Evolutionary conservation across 257 asterid genomes (phyloP), one percentile per base, ranked within the genome.

Genomic region (Thymus mandschuricus): DNA sequence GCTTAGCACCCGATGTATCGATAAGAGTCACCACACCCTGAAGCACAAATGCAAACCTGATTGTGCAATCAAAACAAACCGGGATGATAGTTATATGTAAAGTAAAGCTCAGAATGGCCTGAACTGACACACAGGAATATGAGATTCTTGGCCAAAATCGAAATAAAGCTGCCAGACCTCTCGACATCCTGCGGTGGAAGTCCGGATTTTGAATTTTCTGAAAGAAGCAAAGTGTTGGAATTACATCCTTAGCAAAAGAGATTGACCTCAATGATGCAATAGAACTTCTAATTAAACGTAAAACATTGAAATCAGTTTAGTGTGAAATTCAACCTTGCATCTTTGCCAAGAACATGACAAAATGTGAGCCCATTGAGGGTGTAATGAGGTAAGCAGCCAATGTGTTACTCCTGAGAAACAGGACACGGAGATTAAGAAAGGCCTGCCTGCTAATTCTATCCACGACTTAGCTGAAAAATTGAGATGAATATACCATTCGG

Each of bases 341-440:
- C 82, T 94, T 94, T 62, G 95, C 98, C 86, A 91, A 83, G 88
- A 84, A 94, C 99, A 94, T 89, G 68, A 81, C 96, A 64, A 94
- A 94, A 79, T 94, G 97, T 4, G 99, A 81, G 30, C 98, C 98
- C 65, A 87, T 88, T 35, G 92, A 82, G 3, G 99, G 99, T 54
- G 99, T 80, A 35, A 91, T 79, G 69, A 91, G 90, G 82, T 84
- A 88, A 60, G 98, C 98, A 50, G 82, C 98, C 62, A 86, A 59
- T 5, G 99, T 84, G 74, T 94, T 86, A 29, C 73, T 78, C 98
- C 96, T 94, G 81, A 30, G 45, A 71, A 56, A 71, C 66, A 63
- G 66, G 44, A 75, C 30, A 60, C 21, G 56, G 8, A 63, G 44
- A 78, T 44, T 34, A 62, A 52, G 10, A 48, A 49, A 63, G 55